Percentiles rank a stretch among this genome's conserved stretches.
Conservation (phyloP, 2,329 filamentous ascomycete genomes). For the Coniella vitis region DNA sequence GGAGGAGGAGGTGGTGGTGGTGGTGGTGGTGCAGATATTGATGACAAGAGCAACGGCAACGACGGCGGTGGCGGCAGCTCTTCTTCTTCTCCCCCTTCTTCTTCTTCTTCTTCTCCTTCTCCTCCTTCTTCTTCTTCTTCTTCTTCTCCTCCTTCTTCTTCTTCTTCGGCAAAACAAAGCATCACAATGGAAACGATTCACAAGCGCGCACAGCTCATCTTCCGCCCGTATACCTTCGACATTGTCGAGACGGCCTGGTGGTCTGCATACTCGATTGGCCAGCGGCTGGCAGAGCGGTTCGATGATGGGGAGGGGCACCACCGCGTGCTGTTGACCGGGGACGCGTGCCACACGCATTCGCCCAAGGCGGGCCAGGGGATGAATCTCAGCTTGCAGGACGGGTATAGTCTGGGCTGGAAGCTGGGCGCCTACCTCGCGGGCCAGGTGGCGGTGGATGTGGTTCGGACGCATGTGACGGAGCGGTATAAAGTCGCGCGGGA, state of each 20-base stretch:
- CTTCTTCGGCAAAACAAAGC: no score
- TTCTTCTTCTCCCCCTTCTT: no score
- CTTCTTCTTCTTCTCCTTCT: no score
- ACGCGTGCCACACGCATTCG: constrained; percentile 60
- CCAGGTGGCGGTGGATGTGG: constrained; percentile 32
- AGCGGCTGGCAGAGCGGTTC: constrained; percentile 53
- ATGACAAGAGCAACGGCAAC: no score
- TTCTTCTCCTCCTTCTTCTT: no score
- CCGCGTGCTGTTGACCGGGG: constrained; percentile 55
- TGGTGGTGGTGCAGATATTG: no score
- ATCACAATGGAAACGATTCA: no score
- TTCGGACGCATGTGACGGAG: constrained; percentile 48
- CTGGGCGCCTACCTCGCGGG: constrained; percentile 42
- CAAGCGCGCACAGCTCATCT: constrained; percentile 41
- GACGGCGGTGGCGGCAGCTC: no score
- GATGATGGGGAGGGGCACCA: constrained; percentile 46
- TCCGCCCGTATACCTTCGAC: constrained; percentile 47
- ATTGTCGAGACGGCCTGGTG: constrained; percentile 53
- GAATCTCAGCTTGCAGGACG: constrained; percentile 56
- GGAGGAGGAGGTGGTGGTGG: no score
- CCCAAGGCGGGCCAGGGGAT: constrained; percentile 61
- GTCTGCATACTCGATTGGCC: constrained; percentile 57
- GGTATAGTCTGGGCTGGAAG: constrained; percentile 57
- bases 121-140: no score
- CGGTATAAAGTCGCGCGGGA: constrained; percentile 46